Evolutionary conservation across 2,329 filamentous ascomycete species (phyloP), one percentile per base, ranked within the genome.

Genomic region (Thelonectria rubi): DNA sequence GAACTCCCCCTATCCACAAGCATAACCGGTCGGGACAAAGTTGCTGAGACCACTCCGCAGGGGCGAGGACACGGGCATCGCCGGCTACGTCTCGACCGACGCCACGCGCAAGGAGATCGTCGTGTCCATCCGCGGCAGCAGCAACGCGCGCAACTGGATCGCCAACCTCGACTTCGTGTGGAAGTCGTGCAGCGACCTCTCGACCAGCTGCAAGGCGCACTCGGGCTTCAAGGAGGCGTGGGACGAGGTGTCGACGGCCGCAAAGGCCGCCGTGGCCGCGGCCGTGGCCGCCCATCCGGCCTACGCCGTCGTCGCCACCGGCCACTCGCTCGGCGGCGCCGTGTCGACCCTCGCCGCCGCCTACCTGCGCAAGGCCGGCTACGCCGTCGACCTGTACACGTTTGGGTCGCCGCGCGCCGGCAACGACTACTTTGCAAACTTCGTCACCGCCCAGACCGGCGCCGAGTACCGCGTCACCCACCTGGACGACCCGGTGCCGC

Each of bases 241-340:
- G 85, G 64, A 75, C 11, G 86, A 89, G 63, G 80, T 88, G 18
- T 69, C 78, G 14, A 55, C 58, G 2, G 67, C 70, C 5, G 80
- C 84, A 15, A 65, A 83, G 7, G 65, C 70, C 1, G 81, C 80
- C 55, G 71, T 90, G 20, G 65, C 74, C 18, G 60, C 73, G 1
- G 85, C 85, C 3, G 73, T 72, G 42, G 69, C 72, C 1, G 73
- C 78, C 26, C 76, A 86, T 76, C 86, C 87, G 1, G 64, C 62
- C 49, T 89, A 83, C 78, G 74, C 74, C 47, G 71, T 91, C 71
- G 73, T 89, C 17, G 74, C 83, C n/a, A 87, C 88, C 0, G 90
- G 90, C 37, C 89, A 92, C 78, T 90, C 87, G 10, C 84, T 92
- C 4, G 90, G 90, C 49, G 90, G 80, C 24, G 88, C 88, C 7